Evolutionary conservation across 176 grass and related monocot species (phyloP).

Genomic region (Triticum dicoccoides): DNA sequence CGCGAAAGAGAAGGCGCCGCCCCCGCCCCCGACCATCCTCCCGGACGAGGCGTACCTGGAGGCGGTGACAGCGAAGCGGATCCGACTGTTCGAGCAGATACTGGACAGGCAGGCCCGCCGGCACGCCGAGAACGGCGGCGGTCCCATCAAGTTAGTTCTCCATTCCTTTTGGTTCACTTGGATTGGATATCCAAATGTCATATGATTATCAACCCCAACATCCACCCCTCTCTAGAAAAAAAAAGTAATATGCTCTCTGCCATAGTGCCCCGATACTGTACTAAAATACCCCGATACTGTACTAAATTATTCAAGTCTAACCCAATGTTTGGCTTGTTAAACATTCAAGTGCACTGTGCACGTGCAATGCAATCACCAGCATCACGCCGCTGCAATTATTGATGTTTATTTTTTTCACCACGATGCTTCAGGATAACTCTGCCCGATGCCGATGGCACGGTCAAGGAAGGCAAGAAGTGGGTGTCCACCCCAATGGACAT

Average conservation of each 20-base stretch:
- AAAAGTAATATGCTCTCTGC: background rate
- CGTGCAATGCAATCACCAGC: too few species aligned
- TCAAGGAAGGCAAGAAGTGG: slow-evolving; percentile 83
- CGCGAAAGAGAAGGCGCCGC: background rate
- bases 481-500: slow-evolving; percentile 83
- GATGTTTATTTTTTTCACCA: background rate
- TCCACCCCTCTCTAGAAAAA: background rate
- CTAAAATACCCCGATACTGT: too few species aligned
- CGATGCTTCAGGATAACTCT: slow-evolving; percentile 59
- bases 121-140: slow-evolving; percentile 48
- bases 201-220: background rate
- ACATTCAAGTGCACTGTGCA: background rate
- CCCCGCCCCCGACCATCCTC: background rate
- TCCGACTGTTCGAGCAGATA: slow-evolving; percentile 64
- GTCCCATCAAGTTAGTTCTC: slow-evolving; percentile 65
- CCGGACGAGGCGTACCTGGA: slow-evolving; percentile 66
- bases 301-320: too few species aligned
- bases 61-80: slow-evolving; percentile 52
- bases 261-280: too few species aligned
- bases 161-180: too few species aligned
- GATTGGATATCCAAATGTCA: too few species aligned
- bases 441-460: slow-evolving; percentile 45
- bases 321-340: background rate
- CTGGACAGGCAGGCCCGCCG: slow-evolving; percentile 47
- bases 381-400: too few species aligned